A percentile compares a stretch with the other conserved stretches of the same genome.
Evolutionary conservation across 768 basidiomycete genomes (phyloP).

Genomic region (Porpolomopsis calyptriformis): DNA sequence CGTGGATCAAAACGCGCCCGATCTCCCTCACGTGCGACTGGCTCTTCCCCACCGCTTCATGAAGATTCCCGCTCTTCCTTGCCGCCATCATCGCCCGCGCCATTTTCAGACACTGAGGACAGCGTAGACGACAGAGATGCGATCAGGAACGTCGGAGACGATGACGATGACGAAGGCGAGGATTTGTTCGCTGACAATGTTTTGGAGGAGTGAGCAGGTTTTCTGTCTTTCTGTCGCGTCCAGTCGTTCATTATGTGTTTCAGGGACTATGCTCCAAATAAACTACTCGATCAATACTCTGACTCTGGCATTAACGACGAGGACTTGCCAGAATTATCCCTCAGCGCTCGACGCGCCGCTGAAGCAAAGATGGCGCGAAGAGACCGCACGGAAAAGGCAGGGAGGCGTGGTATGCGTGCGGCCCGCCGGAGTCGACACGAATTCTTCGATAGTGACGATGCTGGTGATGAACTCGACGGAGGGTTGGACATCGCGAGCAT

Average conservation of each 20-base stretch:
- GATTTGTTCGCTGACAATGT: conserved; percentile 77
- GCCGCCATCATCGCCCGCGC: conserved; percentile 74
- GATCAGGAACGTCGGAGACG: conserved; percentile 56
- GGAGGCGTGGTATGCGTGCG: conserved; percentile 62
- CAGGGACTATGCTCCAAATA: conserved; percentile 82
- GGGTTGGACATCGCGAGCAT: conserved; percentile 60
- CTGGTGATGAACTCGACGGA: conserved; percentile 64
- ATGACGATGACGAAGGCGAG: conserved; percentile 80
- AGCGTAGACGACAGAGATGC: conserved; percentile 62
- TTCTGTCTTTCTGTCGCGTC: conserved; percentile 4
- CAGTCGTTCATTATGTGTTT: conserved; percentile 6
- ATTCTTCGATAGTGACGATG: conserved; percentile 77
- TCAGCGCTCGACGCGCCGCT: conserved; percentile 63
- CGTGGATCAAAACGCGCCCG: conserved; percentile 55
- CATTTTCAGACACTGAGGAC: conserved; percentile 83
- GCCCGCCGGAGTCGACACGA: conserved; percentile 72
- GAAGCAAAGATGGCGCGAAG: conserved; percentile 83
- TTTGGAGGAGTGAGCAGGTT: conserved; percentile 50
- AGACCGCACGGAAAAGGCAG: conserved; percentile 63
- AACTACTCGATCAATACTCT: conserved; percentile 77
- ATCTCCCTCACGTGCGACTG: conserved; percentile 42
- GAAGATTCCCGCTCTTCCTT: conserved; percentile 63
- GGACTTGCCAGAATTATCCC: conserved; percentile 56
- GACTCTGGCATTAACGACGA: conserved; percentile 74
- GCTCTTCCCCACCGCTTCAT: conserved; percentile 41